Evolutionary conservation across 148 eudicot genomes (phyloP).

Genomic region (Camellia sinensis): DNA sequence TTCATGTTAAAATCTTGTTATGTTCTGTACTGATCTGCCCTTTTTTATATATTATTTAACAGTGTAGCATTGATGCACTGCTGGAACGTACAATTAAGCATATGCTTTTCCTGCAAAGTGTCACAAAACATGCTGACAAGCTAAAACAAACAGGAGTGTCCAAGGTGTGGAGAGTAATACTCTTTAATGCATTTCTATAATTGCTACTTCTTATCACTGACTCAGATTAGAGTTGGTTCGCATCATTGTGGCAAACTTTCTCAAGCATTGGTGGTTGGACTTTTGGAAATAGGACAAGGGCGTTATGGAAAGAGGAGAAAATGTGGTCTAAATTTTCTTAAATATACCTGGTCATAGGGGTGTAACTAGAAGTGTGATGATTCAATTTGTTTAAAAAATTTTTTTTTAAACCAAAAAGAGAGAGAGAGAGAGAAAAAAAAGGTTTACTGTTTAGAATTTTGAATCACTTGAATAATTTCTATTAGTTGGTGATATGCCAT

Average conservation of each 20-base stretch:
- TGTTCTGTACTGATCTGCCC: neutral
- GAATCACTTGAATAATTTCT: too few relatives aligned
- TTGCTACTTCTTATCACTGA: neutral
- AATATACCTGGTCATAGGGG: neutral
- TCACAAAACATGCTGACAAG: slow-evolving; percentile 90
- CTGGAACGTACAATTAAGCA: slow-evolving; percentile 97
- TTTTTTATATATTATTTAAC: slow-evolving; percentile 27
- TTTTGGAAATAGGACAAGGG: neutral
- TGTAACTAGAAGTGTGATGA: neutral
- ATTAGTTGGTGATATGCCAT: too few relatives aligned
- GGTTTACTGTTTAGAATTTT: too few relatives aligned
- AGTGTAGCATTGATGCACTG: slow-evolving; percentile 95
- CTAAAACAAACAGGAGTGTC: slow-evolving; percentile 73
- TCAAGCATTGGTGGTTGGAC: neutral
- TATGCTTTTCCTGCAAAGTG: slow-evolving; percentile 95
- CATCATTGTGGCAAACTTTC: neutral
- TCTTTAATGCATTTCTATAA: neutral
- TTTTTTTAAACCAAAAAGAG: neutral
- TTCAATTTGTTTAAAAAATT: neutral
- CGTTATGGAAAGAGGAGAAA: neutral
- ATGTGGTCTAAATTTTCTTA: neutral
- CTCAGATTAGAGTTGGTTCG: neutral
- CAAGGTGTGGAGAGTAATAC: slow-evolving; percentile 46
- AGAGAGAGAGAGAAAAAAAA: too few relatives aligned
- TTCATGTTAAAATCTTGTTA: neutral